Evolutionary conservation across 805 yeast genomes (phyloP).

Genomic region (Candida vaughaniae): DNA sequence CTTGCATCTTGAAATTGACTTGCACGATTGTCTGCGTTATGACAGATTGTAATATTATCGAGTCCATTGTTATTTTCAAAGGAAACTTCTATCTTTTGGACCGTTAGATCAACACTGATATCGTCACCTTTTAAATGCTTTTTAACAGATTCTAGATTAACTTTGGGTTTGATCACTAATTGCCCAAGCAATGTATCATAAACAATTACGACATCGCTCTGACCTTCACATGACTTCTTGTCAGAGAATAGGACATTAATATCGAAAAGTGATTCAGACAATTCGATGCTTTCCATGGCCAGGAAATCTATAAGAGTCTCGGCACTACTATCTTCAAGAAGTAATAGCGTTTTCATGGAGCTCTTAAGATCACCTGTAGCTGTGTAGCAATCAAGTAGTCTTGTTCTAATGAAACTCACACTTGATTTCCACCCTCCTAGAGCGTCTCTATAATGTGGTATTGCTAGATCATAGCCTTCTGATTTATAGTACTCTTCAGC

Average conservation of each 20-base stretch:
- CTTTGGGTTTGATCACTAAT: constrained; percentile 14
- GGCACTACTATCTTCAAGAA: not conserved
- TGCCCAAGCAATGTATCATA: constrained; percentile 18
- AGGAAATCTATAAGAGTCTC: constrained; percentile 1
- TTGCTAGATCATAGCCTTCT: constrained; percentile 17
- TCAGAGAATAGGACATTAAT: constrained; percentile 18
- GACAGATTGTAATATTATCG: not conserved
- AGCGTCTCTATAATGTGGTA: constrained; percentile 11
- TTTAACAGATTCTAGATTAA: not conserved
- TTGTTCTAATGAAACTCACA: constrained; percentile 1
- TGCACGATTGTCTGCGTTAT: not conserved
- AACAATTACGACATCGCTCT: constrained; percentile 5
- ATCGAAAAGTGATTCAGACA: constrained; percentile 13
- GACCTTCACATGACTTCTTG: constrained; percentile 9
- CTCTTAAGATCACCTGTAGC: not conserved
- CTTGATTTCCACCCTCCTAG: constrained; percentile 7
- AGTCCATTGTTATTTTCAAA: not conserved
- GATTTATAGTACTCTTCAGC: constrained; percentile 38
- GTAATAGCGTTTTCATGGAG: constrained; percentile 1
- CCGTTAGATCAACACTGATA: not conserved
- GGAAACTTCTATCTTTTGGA: not conserved
- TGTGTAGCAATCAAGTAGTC: constrained; percentile 7
- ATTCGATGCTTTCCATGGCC: not conserved
- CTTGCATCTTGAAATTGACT: not conserved
- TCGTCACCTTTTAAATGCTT: not conserved